Evolutionary conservation across 441 rosid species (phyloP), one percentile per base, ranked within the genome.

Genomic region (Erysimum cheiri): DNA sequence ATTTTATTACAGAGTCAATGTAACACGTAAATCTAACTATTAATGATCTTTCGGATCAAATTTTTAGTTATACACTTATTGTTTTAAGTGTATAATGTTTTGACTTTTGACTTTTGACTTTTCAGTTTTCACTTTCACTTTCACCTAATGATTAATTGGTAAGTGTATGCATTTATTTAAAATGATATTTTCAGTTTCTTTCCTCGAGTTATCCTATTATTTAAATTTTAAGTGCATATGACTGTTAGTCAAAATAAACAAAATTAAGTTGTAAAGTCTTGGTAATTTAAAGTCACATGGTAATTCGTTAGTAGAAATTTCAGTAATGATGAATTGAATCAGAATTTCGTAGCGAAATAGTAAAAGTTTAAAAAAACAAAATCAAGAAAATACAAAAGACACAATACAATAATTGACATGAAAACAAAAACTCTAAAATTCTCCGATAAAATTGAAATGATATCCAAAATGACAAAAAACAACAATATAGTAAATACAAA

Each of bases 91-190:
- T 19, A 19, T 19, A 13, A 2, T 26, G 47, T 36, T 59, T 13
- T 13, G n/a, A 6, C 5, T 8, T 22, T 43, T 55, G 6, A 59
- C 33, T 33, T 15, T 36, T 6, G 5, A 37, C n/a, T 6, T 67
- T n/a, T n/a, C n/a, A n/a, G n/a, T n/a, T n/a, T n/a, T n/a, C n/a
- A n/a, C n/a, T 44, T 12, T 37, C 35, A 19, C 47, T 26, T 15
- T 49, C 26, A 41, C 39, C 28, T 32, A 41, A 32, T 71, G 68
- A 61, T 62, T 71, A 46, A n/a, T n/a, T n/a, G n/a, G 54, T 32
- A 43, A 11, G 6, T 8, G 31, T 14, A 52, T 36, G 10, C 53
- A 37, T 36, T 24, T 12, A 15, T 4, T 37, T 14, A 6, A 10
- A 6, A 5, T n/a, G 3, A 26, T 26, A 24, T 14, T 36, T 24